phyloP scores from a whole-genome alignment of 2,329 filamentous ascomycete genomes.

The Aschersonia sp. region DNA sequence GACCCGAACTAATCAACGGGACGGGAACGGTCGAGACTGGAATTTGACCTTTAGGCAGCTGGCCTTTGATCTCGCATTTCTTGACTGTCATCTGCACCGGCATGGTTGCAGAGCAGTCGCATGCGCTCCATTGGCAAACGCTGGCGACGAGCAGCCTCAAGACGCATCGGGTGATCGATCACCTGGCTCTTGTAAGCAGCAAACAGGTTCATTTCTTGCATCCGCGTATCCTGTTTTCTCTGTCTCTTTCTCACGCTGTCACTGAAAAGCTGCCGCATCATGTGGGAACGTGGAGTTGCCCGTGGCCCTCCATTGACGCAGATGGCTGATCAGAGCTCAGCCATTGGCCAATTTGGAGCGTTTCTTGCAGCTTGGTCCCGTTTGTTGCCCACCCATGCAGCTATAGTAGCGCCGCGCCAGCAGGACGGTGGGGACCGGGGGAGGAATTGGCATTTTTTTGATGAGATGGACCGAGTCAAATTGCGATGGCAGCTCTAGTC shows the following conservation, averaged over 20 bases:
- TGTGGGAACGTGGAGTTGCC: background rate
- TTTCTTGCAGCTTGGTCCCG: background rate
- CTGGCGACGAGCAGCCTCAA: background rate
- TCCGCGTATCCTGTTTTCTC: no score
- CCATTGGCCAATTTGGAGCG: background rate
- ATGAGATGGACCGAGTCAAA: background rate
- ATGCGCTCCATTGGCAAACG: background rate
- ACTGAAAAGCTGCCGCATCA: background rate
- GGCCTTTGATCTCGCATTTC: no score
- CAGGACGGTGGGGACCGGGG: background rate
- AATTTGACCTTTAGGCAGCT: background rate
- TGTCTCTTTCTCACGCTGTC: background rate
- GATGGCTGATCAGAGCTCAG: background rate
- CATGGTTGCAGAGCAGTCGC: background rate
- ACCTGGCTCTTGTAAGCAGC: background rate
- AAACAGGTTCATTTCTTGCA: no score
- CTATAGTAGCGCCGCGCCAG: background rate
- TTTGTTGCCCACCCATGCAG: background rate
- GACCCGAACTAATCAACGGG: no score
- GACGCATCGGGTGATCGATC: background rate
- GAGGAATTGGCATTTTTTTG: background rate
- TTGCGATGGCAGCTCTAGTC: background rate
- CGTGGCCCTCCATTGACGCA: background rate
- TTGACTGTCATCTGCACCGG: background rate
- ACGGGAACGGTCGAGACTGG: background rate